A percentile compares a stretch with the other conserved stretches of the same genome.
Evolutionary conservation across 208 protist species (phyloP).

Genomic region (Acanthamoeba healyi): DNA sequence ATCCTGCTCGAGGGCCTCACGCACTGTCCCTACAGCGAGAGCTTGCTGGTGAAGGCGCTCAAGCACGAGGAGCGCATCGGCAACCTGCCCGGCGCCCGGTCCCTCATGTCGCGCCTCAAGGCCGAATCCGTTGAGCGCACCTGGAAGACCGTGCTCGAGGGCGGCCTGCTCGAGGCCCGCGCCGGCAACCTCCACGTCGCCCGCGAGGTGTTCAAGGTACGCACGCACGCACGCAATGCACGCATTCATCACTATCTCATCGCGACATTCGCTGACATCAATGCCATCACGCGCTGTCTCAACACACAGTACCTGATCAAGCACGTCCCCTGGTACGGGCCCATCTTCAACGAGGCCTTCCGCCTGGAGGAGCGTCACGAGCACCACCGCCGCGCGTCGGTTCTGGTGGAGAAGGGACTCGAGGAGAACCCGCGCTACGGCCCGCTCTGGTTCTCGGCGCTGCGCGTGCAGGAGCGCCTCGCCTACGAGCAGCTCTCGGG

Average conservation of each 20-base stretch:
- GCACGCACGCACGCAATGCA: too few relatives aligned
- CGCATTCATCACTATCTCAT: too few relatives aligned
- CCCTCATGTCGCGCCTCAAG: slow-evolving; percentile 59
- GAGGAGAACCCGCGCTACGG: slow-evolving; percentile 88
- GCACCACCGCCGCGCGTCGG: slow-evolving; percentile 85
- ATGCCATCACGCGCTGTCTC: not conserved
- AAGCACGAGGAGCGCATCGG: slow-evolving; percentile 89
- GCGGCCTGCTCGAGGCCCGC: slow-evolving; percentile 90
- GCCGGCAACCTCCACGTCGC: slow-evolving; percentile 87
- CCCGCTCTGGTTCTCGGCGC: slow-evolving; percentile 90
- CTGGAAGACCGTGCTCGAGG: slow-evolving; percentile 92
- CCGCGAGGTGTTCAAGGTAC: slow-evolving; percentile 87
- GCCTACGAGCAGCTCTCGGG: slow-evolving; percentile 68
- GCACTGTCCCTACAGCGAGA: slow-evolving; percentile 89
- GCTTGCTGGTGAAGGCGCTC: slow-evolving; percentile 89
- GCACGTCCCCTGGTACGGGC: slow-evolving; percentile 89
- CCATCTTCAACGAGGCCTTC: slow-evolving; percentile 91
- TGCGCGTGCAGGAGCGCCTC: slow-evolving; percentile 88
- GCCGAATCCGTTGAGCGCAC: slow-evolving; percentile 83
- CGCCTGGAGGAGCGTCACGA: slow-evolving; percentile 89
- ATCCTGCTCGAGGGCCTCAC: slow-evolving; percentile 86
- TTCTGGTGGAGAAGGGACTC: slow-evolving; percentile 88
- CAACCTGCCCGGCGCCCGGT: slow-evolving; percentile 73
- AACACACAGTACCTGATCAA: slow-evolving; percentile 87
- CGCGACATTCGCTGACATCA: not conserved